Evolutionary conservation across 257 asterid genomes (phyloP).

Genomic region (Anisodus acutangulus): DNA sequence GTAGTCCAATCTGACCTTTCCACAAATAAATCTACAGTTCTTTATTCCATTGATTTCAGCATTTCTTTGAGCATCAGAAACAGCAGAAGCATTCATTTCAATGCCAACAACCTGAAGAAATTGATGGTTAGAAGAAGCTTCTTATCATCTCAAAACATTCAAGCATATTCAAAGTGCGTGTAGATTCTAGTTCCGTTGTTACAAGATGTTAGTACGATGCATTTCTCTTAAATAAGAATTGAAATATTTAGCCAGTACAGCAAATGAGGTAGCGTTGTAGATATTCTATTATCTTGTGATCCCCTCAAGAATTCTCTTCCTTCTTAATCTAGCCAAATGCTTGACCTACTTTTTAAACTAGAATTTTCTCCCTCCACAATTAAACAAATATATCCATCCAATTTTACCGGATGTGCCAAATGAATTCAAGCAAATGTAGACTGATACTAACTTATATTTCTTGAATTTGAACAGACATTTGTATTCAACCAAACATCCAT

Average conservation of each 20-base stretch:
- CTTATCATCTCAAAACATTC: conserved; percentile 25
- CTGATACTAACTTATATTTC: not conserved
- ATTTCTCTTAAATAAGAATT: not conserved
- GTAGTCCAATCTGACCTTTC: conserved; percentile 62
- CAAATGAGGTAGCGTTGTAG: conserved; percentile 29
- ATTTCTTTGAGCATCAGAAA: conserved; percentile 88
- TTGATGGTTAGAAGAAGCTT: conserved; percentile 33
- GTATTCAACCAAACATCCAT: not conserved
- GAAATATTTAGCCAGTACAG: not conserved
- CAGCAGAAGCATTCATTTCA: conserved; percentile 99
- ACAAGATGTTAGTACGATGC: not conserved
- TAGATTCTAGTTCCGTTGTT: not conserved
- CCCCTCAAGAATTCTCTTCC: not conserved
- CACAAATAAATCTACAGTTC: conserved; percentile 91
- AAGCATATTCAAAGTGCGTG: not conserved
- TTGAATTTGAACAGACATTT: not conserved
- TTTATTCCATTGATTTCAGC: conserved; percentile 83
- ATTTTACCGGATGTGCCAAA: not conserved
- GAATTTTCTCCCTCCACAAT: not conserved
- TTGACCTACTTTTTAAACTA: not conserved
- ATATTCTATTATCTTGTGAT: conserved; percentile 1
- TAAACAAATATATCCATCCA: not conserved
- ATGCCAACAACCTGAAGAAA: conserved; percentile 87
- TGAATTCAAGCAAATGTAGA: not conserved
- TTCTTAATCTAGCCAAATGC: not conserved